Evolutionary conservation across 805 yeast species (phyloP).

Genomic region (Saturnispora diversa): DNA sequence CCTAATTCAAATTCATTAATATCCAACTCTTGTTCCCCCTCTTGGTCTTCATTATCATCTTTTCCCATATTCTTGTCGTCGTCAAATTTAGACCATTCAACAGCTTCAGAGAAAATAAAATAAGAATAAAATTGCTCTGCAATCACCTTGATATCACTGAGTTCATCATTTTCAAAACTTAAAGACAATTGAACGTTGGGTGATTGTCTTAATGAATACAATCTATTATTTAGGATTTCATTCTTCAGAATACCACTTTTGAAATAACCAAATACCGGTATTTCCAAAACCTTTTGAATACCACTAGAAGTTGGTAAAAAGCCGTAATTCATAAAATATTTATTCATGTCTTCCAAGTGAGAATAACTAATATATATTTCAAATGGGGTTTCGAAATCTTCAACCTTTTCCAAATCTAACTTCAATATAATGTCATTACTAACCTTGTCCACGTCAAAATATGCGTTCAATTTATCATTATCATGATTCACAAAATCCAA

Average conservation of each 20-base stretch:
- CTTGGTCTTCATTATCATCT: too few species aligned
- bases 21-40: too few species aligned
- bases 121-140: constrained; percentile 29
- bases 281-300: constrained; percentile 26
- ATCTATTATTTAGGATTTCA: constrained; percentile 13
- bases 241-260: constrained; percentile 5
- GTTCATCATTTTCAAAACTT: constrained; percentile 16
- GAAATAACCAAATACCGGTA: constrained; percentile 29
- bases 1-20: constrained; percentile 6
- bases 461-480: constrained; percentile 38
- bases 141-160: constrained; percentile 22
- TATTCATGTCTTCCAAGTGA: constrained; percentile 35
- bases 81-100: constrained; percentile 18
- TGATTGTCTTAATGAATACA: constrained; percentile 31
- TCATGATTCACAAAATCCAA: constrained; percentile 63
- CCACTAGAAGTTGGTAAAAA: constrained; percentile 33
- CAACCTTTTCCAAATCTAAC: constrained; percentile 17
- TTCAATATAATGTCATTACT: constrained; percentile 38
- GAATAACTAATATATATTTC: constrained; percentile 41
- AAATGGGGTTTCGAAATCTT: constrained; percentile 6
- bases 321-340: constrained; percentile 38
- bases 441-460: constrained; percentile 49
- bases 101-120: constrained; percentile 25
- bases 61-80: constrained; percentile 15
- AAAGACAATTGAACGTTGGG: constrained; percentile 35